Percentiles rank a stretch among this genome's conserved stretches.
These are phyloP conservation scores for Salix purpurea DNA, from an alignment of 345 rosid species.

Conservation along the genomic window DNA sequence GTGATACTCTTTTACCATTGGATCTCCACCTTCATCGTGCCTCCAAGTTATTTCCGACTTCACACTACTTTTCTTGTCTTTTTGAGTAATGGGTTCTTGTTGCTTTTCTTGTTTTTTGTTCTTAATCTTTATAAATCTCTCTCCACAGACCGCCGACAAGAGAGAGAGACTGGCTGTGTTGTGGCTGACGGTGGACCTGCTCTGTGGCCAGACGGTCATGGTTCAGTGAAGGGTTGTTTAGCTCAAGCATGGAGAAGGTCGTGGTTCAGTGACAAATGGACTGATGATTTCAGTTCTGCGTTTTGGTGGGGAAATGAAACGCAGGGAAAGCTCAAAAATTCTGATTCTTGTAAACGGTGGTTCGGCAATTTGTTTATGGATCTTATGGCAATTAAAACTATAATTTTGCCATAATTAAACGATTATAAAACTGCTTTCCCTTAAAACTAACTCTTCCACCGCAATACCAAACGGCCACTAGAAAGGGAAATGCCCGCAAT, in stretches of 20 bases:
- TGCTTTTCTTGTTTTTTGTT: neutral
- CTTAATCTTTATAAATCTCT: neutral
- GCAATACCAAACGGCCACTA: too few species aligned
- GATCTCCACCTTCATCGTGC: constrained; percentile 85
- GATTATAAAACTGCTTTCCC: too few species aligned
- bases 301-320: neutral
- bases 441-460: too few species aligned
- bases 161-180: too few species aligned
- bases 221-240: neutral
- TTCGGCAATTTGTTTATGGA: too few species aligned
- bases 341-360: too few species aligned
- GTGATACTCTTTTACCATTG: constrained; percentile 91
- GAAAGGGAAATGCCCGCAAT: neutral
- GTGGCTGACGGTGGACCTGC: neutral
- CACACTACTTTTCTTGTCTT: neutral
- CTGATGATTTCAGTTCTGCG: neutral
- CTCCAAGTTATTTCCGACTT: constrained; percentile 42
- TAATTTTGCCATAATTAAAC: too few species aligned
- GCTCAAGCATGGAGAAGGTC: neutral
- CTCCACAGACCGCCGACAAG: too few species aligned
- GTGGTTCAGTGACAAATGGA: neutral
- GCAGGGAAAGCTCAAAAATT: too few species aligned
- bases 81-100: neutral
- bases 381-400: too few species aligned
- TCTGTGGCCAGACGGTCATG: neutral